Percentiles rank a stretch among this genome's conserved stretches.
These are phyloP conservation scores for Pythium vanterpoolii DNA, from an alignment of 352 stramenopile species.

Conservation along the genomic window DNA sequence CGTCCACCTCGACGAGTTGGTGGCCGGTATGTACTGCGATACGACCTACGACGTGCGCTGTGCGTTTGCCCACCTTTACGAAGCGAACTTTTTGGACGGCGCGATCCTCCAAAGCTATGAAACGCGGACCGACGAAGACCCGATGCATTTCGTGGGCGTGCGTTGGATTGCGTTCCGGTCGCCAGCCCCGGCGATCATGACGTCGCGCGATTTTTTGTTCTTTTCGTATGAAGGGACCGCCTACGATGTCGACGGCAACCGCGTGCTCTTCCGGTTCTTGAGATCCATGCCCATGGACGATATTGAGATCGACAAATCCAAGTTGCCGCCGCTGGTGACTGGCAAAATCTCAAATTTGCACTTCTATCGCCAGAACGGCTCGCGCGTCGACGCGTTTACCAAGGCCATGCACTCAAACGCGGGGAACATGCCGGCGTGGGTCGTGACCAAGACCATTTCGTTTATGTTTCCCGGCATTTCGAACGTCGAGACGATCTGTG, in stretches of 20 bases:
- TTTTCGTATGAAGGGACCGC: slow-evolving; percentile 36
- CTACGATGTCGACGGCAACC: slow-evolving; percentile 32
- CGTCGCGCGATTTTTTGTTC: slow-evolving; percentile 41
- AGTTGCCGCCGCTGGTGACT: slow-evolving; percentile 29
- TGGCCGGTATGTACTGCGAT: slow-evolving; percentile 29
- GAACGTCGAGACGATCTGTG: slow-evolving; percentile 33
- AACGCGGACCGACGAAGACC: slow-evolving; percentile 31
- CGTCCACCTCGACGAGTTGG: slow-evolving; percentile 37
- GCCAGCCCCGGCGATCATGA: slow-evolving; percentile 29
- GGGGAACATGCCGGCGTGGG: slow-evolving; percentile 31
- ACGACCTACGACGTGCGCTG: slow-evolving; percentile 35
- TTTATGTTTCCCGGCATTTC: slow-evolving; percentile 33
- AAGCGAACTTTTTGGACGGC: slow-evolving; percentile 42
- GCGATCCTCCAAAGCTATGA: slow-evolving; percentile 35
- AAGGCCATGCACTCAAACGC: slow-evolving; percentile 36
- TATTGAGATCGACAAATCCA: slow-evolving; percentile 20
- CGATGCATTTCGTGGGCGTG: slow-evolving; percentile 44
- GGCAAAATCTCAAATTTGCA: slow-evolving; percentile 41
- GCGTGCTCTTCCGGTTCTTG: slow-evolving; percentile 29
- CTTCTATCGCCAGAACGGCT: slow-evolving; percentile 34
- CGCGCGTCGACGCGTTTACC: slow-evolving; percentile 27
- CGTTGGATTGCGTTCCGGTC: slow-evolving; percentile 43
- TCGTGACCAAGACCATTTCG: slow-evolving; percentile 39
- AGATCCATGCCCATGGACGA: slow-evolving; percentile 40
- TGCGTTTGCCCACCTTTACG: slow-evolving; percentile 38